Base-by-base conservation (phyloP, 108 stramenopile species). In the Pseudonitzschia multiseries region DNA sequence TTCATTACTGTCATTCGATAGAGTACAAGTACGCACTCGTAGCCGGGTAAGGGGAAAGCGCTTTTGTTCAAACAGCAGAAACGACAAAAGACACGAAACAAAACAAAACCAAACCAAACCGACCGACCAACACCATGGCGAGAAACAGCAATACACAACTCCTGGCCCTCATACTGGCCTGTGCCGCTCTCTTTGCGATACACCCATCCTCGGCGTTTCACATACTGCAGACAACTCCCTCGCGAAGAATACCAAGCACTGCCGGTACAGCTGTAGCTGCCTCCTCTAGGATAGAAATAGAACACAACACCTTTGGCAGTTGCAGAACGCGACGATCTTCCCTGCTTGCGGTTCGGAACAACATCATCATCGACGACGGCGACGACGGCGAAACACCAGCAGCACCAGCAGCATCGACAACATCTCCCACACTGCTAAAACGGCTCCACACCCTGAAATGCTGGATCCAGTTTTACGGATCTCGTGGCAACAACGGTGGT, bases 371-470 rank as follows among this genome's bases (percentile, higher is more conserved):
- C 36, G 6, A 36, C 36, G 36, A 36, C 36, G 6, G 10, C 26
- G 24, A 24, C 54, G 22, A 56, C 54, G 54, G 20, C 54, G 54
- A 56, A 26, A 56, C 9, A 21, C 18, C 52, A 3, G 24, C 26
- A 56, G 9, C 54, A 22, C 20, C 46, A 18, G 9, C 4, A 18
- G 4, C 46, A 1, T 18, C 46, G 4, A 48, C 9, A 48, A 48
- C 42, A 9, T 10, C 42, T 42, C 10, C 14, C 46, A 48, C 46
- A 14, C 46, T 56, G 54, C 24, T 2, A 4, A 2, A 10, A 56
- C 54, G 54, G 10, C 54, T 56, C 54, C 54, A 56, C 54, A 56
- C 9, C 22, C 26, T 56, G 6, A 56, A 56, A 10, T 56, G 54
- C 24, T 56, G 54, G 54, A 12, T 56, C 26, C 54, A 56, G 26